Evolutionary conservation across 495 filamentous ascomycete species (phyloP).

Genomic region (Hypoxylon fuscum): DNA sequence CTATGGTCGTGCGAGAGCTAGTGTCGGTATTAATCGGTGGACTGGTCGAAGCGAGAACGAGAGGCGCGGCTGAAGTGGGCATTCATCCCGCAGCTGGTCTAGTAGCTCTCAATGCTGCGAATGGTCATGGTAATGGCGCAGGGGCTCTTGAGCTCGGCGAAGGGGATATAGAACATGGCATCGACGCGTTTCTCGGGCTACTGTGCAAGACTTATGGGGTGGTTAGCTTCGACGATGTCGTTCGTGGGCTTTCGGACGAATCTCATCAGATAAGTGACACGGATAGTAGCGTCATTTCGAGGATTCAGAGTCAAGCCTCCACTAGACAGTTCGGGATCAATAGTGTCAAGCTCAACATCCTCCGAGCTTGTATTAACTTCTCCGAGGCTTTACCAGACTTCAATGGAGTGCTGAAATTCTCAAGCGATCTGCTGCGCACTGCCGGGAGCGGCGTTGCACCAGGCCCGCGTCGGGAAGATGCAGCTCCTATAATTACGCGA

Average conservation of each 20-base stretch:
- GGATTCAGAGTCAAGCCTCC: conserved; percentile 61
- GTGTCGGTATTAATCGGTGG: conserved; percentile 83
- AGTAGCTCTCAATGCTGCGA: conserved; percentile 64
- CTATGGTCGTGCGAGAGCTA: conserved; percentile 83
- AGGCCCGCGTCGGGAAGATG: conserved; percentile 66
- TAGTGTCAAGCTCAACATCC: conserved; percentile 81
- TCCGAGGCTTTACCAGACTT: conserved; percentile 95
- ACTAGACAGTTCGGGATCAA: conserved; percentile 69
- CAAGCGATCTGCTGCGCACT: conserved; percentile 80
- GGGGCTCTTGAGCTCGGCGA: conserved; percentile 77
- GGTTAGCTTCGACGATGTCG: conserved; percentile 46
- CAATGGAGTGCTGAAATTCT: conserved; percentile 84
- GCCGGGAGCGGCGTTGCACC: conserved; percentile 82
- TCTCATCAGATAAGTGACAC: conserved; percentile 47
- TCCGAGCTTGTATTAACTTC: conserved; percentile 85
- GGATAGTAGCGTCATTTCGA: conserved; percentile 59
- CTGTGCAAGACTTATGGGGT: conserved; percentile 61
- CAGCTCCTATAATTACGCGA: conserved; percentile 69
- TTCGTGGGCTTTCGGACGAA: conserved; percentile 17
- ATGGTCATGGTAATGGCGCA: conserved; percentile 58
- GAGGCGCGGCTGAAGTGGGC: conserved; percentile 92
- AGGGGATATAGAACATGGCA: conserved; percentile 78
- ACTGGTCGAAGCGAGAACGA: conserved; percentile 89
- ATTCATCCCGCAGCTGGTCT: conserved; percentile 92
- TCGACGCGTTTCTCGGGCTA: conserved; percentile 61